Evolutionary conservation across 2,329 filamentous ascomycete species (phyloP).

Genomic region (Cadophora sp.): DNA sequence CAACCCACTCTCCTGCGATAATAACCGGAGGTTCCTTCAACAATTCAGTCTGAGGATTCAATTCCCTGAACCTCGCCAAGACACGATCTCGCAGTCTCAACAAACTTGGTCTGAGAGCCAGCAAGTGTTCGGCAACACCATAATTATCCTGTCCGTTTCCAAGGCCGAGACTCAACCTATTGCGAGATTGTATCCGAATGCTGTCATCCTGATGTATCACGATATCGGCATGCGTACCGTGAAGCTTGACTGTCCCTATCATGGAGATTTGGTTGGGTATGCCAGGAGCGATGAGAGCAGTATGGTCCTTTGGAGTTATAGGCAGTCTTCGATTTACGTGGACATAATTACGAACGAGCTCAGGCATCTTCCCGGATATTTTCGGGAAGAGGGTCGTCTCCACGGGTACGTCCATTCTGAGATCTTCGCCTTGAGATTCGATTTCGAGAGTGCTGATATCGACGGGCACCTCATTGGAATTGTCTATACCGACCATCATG

Average conservation of each 20-base stretch:
- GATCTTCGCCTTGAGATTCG: background rate
- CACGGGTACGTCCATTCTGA: background rate
- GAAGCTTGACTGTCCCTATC: slow-evolving; percentile 38
- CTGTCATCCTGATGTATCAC: slow-evolving; percentile 28
- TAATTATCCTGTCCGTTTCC: slow-evolving; percentile 19
- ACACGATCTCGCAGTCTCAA: slow-evolving; percentile 22
- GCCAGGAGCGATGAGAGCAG: background rate
- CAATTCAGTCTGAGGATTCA: slow-evolving; percentile 24
- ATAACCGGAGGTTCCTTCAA: slow-evolving; percentile 29
- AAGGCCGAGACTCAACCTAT: slow-evolving; percentile 19
- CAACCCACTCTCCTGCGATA: slow-evolving; percentile 39
- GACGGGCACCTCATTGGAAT: background rate
- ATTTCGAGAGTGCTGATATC: background rate
- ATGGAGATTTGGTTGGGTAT: slow-evolving; percentile 15
- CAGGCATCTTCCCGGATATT: slow-evolving; percentile 29
- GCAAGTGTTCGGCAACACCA: slow-evolving; percentile 23
- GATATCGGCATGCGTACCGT: slow-evolving; percentile 37
- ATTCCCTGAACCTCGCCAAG: slow-evolving; percentile 16
- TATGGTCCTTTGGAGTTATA: background rate
- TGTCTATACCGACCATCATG: background rate
- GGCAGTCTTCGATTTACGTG: background rate
- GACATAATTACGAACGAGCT: slow-evolving; percentile 23
- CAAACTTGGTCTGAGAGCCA: slow-evolving; percentile 17
- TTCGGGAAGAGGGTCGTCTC: slow-evolving; percentile 32
- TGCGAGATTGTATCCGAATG: slow-evolving; percentile 34